These are phyloP conservation scores for Talaromyces ruber DNA, from an alignment of 495 filamentous ascomycete genomes.

Conservation along the genomic window DNA sequence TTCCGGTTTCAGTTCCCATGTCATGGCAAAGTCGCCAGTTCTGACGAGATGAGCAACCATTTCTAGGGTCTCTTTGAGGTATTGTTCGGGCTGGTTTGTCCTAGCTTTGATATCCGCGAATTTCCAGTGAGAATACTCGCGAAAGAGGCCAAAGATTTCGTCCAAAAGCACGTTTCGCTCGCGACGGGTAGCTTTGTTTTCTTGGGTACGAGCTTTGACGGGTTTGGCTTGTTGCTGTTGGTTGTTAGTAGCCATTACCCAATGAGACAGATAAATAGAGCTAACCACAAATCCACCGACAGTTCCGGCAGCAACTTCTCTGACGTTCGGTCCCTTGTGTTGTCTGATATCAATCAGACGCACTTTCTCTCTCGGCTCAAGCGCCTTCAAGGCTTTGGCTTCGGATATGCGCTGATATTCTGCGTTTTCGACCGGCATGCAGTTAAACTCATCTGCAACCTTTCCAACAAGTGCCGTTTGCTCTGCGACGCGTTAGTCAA, in stretches of 20 bases:
- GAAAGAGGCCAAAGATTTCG: constrained; percentile 71
- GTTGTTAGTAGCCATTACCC: neutral
- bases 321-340: constrained; percentile 18
- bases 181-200: constrained; percentile 81
- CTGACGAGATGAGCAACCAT: constrained; percentile 75
- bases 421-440: constrained; percentile 64
- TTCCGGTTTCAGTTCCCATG: constrained; percentile 73
- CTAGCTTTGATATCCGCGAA: constrained; percentile 68
- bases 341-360: constrained; percentile 29
- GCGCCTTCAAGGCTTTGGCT: constrained; percentile 49
- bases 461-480: constrained; percentile 69
- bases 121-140: constrained; percentile 77
- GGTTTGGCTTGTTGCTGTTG: constrained; percentile 29
- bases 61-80: constrained; percentile 75
- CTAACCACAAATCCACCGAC: constrained; percentile 36
- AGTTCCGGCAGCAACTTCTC: constrained; percentile 26
- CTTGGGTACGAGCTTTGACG: constrained; percentile 39
- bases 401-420: constrained; percentile 59
- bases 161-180: constrained; percentile 80
- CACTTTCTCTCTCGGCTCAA: constrained; percentile 52
- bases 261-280: neutral
- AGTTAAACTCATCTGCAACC: constrained; percentile 68
- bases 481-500: constrained; percentile 43
- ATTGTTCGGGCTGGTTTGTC: constrained; percentile 81
- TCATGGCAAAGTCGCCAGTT: constrained; percentile 70